Evolutionary conservation across 2,329 filamentous ascomycete species (phyloP).

Genomic region (Aspergillus pseudotamarii): DNA sequence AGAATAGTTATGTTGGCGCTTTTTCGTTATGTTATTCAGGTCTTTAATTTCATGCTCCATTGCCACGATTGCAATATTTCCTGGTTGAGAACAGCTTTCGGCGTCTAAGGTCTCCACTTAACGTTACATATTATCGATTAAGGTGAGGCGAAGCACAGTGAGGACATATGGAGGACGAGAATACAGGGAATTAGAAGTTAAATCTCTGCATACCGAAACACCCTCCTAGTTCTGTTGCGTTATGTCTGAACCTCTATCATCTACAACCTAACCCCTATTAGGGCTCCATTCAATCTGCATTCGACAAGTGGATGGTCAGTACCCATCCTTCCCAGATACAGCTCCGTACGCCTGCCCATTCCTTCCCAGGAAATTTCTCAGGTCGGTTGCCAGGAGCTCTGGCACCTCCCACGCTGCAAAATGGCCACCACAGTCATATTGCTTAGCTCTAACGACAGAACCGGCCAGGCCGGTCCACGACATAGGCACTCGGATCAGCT

Average conservation of each 20-base stretch:
- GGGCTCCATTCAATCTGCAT: not conserved
- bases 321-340: slow-evolving; percentile 39
- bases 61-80: slow-evolving; percentile 18
- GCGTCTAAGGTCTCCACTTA: slow-evolving; percentile 32
- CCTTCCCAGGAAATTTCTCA: slow-evolving; percentile 53
- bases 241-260: not conserved
- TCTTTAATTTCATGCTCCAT: slow-evolving; percentile 20
- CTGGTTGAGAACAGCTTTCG: slow-evolving; percentile 24
- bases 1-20: slow-evolving; percentile 38
- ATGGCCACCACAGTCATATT: slow-evolving; percentile 53
- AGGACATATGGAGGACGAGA: slow-evolving; percentile 5
- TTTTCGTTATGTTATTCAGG: slow-evolving; percentile 17
- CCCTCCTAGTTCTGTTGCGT: not conserved
- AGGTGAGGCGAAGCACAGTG: slow-evolving; percentile 5
- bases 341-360: slow-evolving; percentile 39
- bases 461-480: slow-evolving; percentile 56
- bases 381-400: slow-evolving; percentile 48
- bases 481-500: slow-evolving; percentile 53
- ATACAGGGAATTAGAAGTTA: not conserved
- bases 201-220: not conserved
- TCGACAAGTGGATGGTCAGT: slow-evolving; percentile 16
- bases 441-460: slow-evolving; percentile 52
- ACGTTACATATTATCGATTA: slow-evolving; percentile 19
- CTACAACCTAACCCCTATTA: not conserved
- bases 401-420: slow-evolving; percentile 58